phyloP scores from a whole-genome alignment of 2,329 filamentous ascomycete genomes.

The Fusarium xylarioides region DNA sequence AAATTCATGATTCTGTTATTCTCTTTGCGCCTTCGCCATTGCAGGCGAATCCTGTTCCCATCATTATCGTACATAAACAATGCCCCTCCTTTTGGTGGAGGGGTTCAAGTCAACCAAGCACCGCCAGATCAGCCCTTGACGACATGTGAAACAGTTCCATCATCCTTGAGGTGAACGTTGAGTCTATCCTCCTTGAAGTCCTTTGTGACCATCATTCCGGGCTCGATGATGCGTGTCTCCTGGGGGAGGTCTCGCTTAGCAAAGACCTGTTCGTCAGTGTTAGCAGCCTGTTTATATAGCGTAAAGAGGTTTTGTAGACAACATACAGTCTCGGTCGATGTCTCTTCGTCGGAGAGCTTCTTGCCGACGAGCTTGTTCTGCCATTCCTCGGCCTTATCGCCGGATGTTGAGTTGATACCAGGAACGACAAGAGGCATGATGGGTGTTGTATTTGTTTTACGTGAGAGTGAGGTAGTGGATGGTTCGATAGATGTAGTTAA shows the following conservation, averaged over 20 bases:
- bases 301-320: background rate
- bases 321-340: constrained; percentile 62
- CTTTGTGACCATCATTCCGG: constrained; percentile 66
- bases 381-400: constrained; percentile 65
- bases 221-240: constrained; percentile 64
- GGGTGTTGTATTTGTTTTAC: background rate
- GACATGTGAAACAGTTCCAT: constrained; percentile 69
- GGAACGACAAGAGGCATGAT: constrained; percentile 74
- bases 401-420: constrained; percentile 60
- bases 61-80: constrained; percentile 25
- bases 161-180: constrained; percentile 67
- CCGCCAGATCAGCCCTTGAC: constrained; percentile 56
- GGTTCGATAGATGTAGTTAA: background rate
- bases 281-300: background rate
- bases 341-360: constrained; percentile 61
- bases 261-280: constrained; percentile 57
- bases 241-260: constrained; percentile 68
- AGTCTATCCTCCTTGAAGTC: constrained; percentile 64
- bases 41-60: background rate
- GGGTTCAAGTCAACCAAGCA: background rate
- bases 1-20: constrained; percentile 13
- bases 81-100: background rate
- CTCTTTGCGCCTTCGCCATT: constrained; percentile 6
- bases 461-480: background rate
- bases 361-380: constrained; percentile 70